Conservation (phyloP, 441 rosid species). For the Populus hybrid region DNA sequence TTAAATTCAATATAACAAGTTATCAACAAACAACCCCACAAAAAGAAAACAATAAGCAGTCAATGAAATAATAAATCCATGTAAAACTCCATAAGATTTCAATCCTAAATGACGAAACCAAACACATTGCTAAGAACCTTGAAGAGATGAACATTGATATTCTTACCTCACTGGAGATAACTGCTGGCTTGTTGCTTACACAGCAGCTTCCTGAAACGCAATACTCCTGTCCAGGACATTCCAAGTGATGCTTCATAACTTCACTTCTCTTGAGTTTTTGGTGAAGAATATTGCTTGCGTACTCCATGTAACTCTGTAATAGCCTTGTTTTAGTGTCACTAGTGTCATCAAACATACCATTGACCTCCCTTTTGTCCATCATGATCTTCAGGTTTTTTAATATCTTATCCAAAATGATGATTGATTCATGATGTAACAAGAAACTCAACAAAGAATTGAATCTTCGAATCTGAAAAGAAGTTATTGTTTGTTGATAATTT, state of each 20-base stretch:
- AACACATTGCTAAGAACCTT: not conserved
- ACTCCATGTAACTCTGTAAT: conserved; percentile 43
- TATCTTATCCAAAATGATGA: conserved; percentile 52
- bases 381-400: conserved; percentile 48
- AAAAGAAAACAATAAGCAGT: not conserved
- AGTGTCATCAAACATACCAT: conserved; percentile 27
- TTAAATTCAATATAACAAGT: not conserved
- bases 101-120: not conserved
- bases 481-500: conserved; percentile 33
- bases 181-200: conserved; percentile 28
- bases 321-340: conserved; percentile 41
- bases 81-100: not conserved
- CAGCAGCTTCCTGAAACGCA: conserved; percentile 33
- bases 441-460: conserved; percentile 53
- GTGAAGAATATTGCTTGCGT: conserved; percentile 34
- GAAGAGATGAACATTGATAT: not conserved
- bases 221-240: conserved; percentile 14
- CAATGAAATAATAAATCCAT: not conserved
- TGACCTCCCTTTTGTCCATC: conserved; percentile 34
- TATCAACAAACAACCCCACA: not conserved
- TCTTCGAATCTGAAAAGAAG: conserved; percentile 68
- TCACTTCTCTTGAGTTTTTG: conserved; percentile 29
- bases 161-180: conserved; percentile 46
- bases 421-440: conserved; percentile 53
- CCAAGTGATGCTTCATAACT: conserved; percentile 22